Conservation (phyloP, 1,139 yeast species). For the Yamadazyma dendronema region DNA sequence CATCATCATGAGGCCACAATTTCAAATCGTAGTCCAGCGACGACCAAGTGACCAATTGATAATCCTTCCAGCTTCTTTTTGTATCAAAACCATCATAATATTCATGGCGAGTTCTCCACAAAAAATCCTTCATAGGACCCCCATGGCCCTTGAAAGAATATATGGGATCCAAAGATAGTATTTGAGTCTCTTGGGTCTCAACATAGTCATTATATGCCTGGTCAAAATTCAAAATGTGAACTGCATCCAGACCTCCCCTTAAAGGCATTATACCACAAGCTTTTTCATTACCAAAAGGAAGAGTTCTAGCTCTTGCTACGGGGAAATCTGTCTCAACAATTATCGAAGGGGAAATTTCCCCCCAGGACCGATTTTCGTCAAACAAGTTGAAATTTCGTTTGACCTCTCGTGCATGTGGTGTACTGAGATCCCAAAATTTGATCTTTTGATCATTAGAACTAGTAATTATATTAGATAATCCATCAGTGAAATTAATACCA, state of each 20-base stretch:
- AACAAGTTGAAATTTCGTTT: constrained; percentile 24
- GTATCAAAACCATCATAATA: constrained; percentile 35
- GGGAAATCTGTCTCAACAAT: constrained; percentile 77
- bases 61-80: constrained; percentile 67
- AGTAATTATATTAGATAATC: constrained; percentile 61
- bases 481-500: constrained; percentile 78
- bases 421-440: constrained; percentile 77
- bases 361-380: constrained; percentile 14
- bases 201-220: constrained; percentile 42
- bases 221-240: constrained; percentile 62
- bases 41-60: constrained; percentile 91
- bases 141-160: constrained; percentile 76
- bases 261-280: constrained; percentile 85
- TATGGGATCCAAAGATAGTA: constrained; percentile 39
- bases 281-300: constrained; percentile 85
- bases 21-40: constrained; percentile 76
- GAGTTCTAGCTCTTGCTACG: constrained; percentile 79
- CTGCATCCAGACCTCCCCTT: constrained; percentile 78
- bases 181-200: constrained; percentile 27
- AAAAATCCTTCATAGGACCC: constrained; percentile 81
- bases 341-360: constrained; percentile 44
- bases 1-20: constrained; percentile 73
- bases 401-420: constrained; percentile 19
- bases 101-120: constrained; percentile 70
- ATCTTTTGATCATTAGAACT: constrained; percentile 85